Percentiles rank a stretch among this genome's conserved stretches.
Evolutionary conservation across 305 asterid genomes (phyloP).

Genomic region (Plantago lanceolata): DNA sequence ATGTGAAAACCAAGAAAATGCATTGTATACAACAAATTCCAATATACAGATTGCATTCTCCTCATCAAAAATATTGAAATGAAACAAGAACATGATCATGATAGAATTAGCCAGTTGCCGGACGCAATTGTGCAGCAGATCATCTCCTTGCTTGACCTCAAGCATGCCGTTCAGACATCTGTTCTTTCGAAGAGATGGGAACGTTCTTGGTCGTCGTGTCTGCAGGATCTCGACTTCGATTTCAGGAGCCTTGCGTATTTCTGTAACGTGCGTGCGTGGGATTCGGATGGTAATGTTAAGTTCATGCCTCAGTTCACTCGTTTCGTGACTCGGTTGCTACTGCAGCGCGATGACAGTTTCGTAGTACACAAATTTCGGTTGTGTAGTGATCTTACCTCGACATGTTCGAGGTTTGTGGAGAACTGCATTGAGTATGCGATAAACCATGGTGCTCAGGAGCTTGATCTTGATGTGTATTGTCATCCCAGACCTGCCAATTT

Average conservation of each 20-base stretch:
- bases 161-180: slow-evolving; percentile 23
- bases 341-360: slow-evolving; percentile 13
- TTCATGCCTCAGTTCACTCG: slow-evolving; percentile 18
- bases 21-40: neutral
- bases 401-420: neutral
- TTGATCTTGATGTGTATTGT: slow-evolving; percentile 9
- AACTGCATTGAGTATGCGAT: slow-evolving; percentile 24
- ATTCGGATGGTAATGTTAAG: neutral
- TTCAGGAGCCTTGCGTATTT: slow-evolving; percentile 1
- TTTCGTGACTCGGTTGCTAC: slow-evolving; percentile 20
- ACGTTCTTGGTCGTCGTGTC: slow-evolving; percentile 11
- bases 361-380: slow-evolving; percentile 12
- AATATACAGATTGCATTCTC: neutral
- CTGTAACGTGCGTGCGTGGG: neutral
- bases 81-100: slow-evolving; percentile 1
- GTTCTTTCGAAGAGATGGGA: slow-evolving; percentile 13
- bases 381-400: neutral
- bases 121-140: slow-evolving; percentile 16
- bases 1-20: neutral
- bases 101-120: slow-evolving; percentile 19
- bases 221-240: slow-evolving; percentile 25
- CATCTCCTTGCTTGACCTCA: slow-evolving; percentile 17
- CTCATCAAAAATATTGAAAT: neutral
- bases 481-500: slow-evolving; percentile 11
- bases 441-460: slow-evolving; percentile 19